Base-by-base conservation (phyloP, 1,284 basidiomycete species). In the Sphagnurus paluster region DNA sequence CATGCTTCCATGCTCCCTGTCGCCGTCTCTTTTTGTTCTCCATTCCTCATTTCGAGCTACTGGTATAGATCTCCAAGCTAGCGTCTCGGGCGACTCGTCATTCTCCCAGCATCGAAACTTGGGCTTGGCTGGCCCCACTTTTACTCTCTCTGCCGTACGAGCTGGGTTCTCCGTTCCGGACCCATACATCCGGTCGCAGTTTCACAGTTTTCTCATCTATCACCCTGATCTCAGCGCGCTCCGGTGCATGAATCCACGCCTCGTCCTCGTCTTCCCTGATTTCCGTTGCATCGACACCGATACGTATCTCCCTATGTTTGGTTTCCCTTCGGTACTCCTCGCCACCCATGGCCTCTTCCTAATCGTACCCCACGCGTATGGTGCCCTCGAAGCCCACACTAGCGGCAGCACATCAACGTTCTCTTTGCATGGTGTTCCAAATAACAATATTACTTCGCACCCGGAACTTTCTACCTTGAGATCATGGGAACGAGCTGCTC, bases 391-490 rank as follows among this genome's bases (percentile, higher is more conserved):
- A 49, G 10, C 36, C n/a, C n/a, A 33, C 17, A 40, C 25, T 28
- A 54, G 45, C n/a, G 50, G 37, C 19, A 48, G 38, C 26, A 52
- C 25, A 29, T 34, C 36, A 34, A 42, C 45, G 17, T 45, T 46
- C 28, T 39, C 32, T 39, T 37, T 42, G 39, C 45, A 51, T 9
- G 50, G 45, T 16, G 50, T 50, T n/a, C n/a, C n/a, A n/a, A n/a
- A n/a, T n/a, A n/a, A n/a, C n/a, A n/a, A n/a, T n/a, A n/a, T n/a
- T n/a, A n/a, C n/a, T n/a, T n/a, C n/a, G n/a, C n/a, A n/a, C n/a
- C n/a, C n/a, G n/a, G n/a, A n/a, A n/a, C n/a, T n/a, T n/a, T n/a
- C n/a, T n/a, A n/a, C n/a, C n/a, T n/a, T n/a, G n/a, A n/a, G n/a
- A n/a, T n/a, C n/a, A n/a, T n/a, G n/a, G n/a, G n/a, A n/a, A n/a